Conservation (phyloP, 2,329 filamentous ascomycete genomes). For the Trichoderma sp. region DNA sequence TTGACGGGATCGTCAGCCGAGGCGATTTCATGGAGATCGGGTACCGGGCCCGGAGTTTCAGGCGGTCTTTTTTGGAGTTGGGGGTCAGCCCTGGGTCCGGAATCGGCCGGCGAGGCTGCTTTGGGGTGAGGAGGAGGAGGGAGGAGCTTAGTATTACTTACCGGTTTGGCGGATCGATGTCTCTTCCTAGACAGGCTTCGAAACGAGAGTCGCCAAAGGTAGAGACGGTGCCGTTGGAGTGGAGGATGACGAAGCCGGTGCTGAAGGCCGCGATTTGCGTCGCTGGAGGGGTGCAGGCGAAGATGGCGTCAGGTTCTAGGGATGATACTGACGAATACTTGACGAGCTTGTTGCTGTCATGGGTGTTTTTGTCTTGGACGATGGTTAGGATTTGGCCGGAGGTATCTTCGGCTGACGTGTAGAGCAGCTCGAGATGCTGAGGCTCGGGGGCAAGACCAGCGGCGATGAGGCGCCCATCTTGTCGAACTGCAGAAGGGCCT, state of each 20-base stretch:
- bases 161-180: constrained; percentile 36
- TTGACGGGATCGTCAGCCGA: constrained; percentile 44
- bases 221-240: constrained; percentile 44
- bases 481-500: constrained; percentile 24
- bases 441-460: constrained; percentile 25
- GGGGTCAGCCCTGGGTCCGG: background rate
- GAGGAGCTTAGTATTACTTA: constrained; percentile 26
- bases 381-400: constrained; percentile 23
- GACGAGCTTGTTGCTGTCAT: constrained; percentile 21
- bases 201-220: constrained; percentile 61
- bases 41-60: constrained; percentile 43
- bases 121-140: background rate
- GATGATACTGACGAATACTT: constrained; percentile 28
- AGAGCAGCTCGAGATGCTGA: background rate
- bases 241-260: constrained; percentile 49
- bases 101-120: background rate
- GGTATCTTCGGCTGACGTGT: constrained; percentile 21
- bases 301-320: constrained; percentile 19
- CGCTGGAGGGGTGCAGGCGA: constrained; percentile 30
- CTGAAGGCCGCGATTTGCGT: constrained; percentile 48
- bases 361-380: background rate
- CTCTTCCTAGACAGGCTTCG: constrained; percentile 54
- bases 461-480: constrained; percentile 24
- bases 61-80: constrained; percentile 42
- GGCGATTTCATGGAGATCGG: constrained; percentile 49